Evolutionary conservation across 495 filamentous ascomycete species (phyloP), one percentile per base, ranked within the genome.

Genomic region (Aspergillus saccharolyticus): DNA sequence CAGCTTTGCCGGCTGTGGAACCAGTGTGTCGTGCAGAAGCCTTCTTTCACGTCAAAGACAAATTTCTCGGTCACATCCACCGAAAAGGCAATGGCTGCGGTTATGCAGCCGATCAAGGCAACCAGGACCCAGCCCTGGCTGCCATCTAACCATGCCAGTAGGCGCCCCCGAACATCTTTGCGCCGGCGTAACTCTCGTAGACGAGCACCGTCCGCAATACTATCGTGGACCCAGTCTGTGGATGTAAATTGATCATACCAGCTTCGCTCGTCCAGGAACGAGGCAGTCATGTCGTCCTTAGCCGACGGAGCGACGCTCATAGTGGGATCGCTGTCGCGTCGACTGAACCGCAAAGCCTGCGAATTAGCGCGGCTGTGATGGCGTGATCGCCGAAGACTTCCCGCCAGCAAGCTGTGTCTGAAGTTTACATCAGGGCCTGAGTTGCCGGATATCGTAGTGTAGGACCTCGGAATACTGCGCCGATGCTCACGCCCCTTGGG

Each of bases 171-270:
- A 47, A 95, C 77, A 69, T 93, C 94, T 71, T 89, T 96, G 6
- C 92, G 80, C 59, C 79, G 84, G 45, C 90, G 82, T 24, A 97
- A 79, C 48, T 85, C 85, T 62, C 92, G 95, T 42, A 95, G 83
- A 45, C 94, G 87, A 53, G 87, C 89, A 44, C 91, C 90, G 71
- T 98, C 94, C 64, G 92, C 91, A 60, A 97, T 96, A 69, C 89
- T 94, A 64, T 98, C 94, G 66, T 96, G 91, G 8, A 98, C 94
- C 94, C 93, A 97, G 70, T 98, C 94, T 63, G 93, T 97, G 10
- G 89, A 96, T 6, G 93, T 97, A 71, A 97, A 97, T 71, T 98
- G 94, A 75, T 98, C 93, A 72, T 98, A 98, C 94, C 94, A 98
- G 14, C 94, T 89, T 17, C 94, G 84, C 51, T 98, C 91, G 65